These are phyloP conservation scores for Cystobasidiopsis lactophilus DNA, from an alignment of 768 basidiomycete species.

Conservation along the genomic window DNA sequence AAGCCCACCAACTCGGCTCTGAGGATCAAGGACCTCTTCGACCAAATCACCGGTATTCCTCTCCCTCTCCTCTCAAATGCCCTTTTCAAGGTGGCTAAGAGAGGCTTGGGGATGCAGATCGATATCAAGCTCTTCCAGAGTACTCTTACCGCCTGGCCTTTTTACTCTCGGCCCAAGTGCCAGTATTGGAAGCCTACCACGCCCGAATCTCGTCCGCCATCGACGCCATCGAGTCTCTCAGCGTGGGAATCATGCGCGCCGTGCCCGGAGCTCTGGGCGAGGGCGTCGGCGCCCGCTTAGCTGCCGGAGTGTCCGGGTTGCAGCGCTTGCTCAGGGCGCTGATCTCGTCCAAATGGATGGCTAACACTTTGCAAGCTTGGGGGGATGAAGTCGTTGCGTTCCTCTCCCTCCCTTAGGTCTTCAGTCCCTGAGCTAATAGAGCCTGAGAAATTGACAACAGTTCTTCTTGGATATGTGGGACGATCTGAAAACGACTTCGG, in stretches of 20 bases:
- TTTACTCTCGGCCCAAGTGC: slow-evolving; percentile 62
- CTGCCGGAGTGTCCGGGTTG: slow-evolving; percentile 61
- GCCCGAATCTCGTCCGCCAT: slow-evolving; percentile 57
- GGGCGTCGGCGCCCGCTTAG: slow-evolving; percentile 33
- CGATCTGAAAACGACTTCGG: slow-evolving; percentile 42
- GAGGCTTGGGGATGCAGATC: slow-evolving; percentile 52
- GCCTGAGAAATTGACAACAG: slow-evolving; percentile 31
- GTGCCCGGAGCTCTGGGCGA: slow-evolving; percentile 78
- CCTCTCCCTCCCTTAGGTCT: slow-evolving; percentile 19
- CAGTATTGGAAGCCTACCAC: slow-evolving; percentile 55
- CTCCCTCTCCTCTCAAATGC: slow-evolving; percentile 11
- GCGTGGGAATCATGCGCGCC: slow-evolving; percentile 63
- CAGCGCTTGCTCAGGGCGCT: slow-evolving; percentile 67
- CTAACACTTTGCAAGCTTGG: slow-evolving; percentile 51
- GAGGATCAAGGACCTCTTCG: slow-evolving; percentile 57
- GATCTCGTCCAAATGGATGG: slow-evolving; percentile 55
- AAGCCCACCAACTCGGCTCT: slow-evolving; percentile 65
- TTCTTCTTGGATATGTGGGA: slow-evolving; percentile 81
- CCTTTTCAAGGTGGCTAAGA: not conserved
- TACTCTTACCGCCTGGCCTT: slow-evolving; percentile 59
- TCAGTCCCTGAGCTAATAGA: too few species aligned
- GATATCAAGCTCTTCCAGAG: slow-evolving; percentile 68
- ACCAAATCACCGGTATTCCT: slow-evolving; percentile 79
- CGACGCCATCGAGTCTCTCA: slow-evolving; percentile 82
- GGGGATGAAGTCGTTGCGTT: slow-evolving; percentile 78